phyloP scores from a whole-genome alignment of 2,329 filamentous ascomycete species.

The Exserohilum rostratum region DNA sequence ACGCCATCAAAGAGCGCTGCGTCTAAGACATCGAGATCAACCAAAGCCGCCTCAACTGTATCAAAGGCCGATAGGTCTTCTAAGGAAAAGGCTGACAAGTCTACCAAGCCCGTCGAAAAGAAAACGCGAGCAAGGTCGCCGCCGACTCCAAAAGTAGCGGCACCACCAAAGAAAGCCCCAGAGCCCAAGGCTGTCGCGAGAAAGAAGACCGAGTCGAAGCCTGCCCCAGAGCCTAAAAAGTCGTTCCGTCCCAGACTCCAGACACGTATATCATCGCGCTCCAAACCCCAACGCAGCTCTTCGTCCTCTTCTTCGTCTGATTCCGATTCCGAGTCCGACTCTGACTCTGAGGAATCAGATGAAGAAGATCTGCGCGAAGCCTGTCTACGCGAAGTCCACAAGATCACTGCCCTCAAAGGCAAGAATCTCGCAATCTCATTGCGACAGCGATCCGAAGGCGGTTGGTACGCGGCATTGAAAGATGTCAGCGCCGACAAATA shows the following conservation, averaged over 20 bases:
- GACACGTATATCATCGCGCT: constrained; percentile 9
- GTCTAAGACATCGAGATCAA: constrained; percentile 8
- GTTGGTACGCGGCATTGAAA: constrained; percentile 37
- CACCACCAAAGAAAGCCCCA: constrained; percentile 11
- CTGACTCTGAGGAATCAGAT: constrained; percentile 2
- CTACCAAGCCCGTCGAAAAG: constrained; percentile 5
- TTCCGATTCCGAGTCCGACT: constrained; percentile 3
- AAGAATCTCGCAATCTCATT: constrained; percentile 27
- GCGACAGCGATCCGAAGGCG: constrained; percentile 28
- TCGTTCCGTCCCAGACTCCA: constrained; percentile 7
- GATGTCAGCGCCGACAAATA: constrained; percentile 35
- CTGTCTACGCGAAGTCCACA: constrained; percentile 19
- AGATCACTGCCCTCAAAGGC: constrained; percentile 32
- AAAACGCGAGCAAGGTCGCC: constrained; percentile 16
- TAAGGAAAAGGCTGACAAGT: constrained; percentile 11
- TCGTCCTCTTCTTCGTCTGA: constrained; percentile 8
- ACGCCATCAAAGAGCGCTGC: constrained; percentile 13
- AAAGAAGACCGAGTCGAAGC: constrained; percentile 10
- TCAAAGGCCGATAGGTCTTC: constrained; percentile 4
- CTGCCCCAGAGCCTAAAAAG: constrained; percentile 4
- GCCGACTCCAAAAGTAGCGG: constrained; percentile 7
- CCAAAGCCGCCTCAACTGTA: constrained; percentile 4
- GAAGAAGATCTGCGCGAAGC: constrained; percentile 12
- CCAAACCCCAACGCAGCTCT: constrained; percentile 9
- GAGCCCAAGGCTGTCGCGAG: constrained; percentile 4